Conservation (phyloP, 108 stramenopile genomes). For the Discostella pseudostelligera region DNA sequence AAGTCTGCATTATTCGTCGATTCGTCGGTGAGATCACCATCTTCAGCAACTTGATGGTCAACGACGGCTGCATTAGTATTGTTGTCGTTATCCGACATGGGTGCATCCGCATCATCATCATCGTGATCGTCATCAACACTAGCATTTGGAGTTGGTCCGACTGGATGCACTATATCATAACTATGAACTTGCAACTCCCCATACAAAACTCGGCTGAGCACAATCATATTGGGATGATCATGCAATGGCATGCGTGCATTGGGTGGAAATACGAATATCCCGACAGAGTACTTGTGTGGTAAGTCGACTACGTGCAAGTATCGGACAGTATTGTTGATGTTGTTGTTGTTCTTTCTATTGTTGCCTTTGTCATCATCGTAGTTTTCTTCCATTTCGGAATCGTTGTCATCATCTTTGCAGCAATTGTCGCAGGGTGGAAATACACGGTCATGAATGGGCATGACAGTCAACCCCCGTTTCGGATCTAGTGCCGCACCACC, state of each 20-base stretch:
- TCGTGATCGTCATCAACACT: constrained; percentile 3
- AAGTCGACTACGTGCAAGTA: constrained; percentile 86
- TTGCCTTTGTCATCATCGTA: neutral
- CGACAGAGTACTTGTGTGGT: constrained; percentile 71
- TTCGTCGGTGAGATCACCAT: too few species aligned
- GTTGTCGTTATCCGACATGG: neutral
- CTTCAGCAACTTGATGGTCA: too few species aligned
- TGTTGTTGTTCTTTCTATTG: neutral
- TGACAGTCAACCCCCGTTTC: constrained; percentile 33
- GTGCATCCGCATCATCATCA: neutral
- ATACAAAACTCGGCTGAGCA: constrained; percentile 84
- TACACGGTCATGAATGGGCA: constrained; percentile 62
- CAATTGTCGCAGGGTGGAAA: constrained; percentile 25
- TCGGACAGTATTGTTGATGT: constrained; percentile 34
- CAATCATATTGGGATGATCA: constrained; percentile 95
- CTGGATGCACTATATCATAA: constrained; percentile 65
- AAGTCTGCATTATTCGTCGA: too few species aligned
- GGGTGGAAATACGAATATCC: constrained; percentile 94
- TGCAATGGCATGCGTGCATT: constrained; percentile 87
- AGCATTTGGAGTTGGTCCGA: neutral
- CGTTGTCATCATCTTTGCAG: too few species aligned
- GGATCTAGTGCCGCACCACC: constrained; percentile 23
- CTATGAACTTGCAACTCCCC: constrained; percentile 77
- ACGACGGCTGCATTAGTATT: neutral
- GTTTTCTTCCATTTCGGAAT: too few species aligned